Conservation (phyloP, 306 rosid species). For the Heteromeles arbutifolia region DNA sequence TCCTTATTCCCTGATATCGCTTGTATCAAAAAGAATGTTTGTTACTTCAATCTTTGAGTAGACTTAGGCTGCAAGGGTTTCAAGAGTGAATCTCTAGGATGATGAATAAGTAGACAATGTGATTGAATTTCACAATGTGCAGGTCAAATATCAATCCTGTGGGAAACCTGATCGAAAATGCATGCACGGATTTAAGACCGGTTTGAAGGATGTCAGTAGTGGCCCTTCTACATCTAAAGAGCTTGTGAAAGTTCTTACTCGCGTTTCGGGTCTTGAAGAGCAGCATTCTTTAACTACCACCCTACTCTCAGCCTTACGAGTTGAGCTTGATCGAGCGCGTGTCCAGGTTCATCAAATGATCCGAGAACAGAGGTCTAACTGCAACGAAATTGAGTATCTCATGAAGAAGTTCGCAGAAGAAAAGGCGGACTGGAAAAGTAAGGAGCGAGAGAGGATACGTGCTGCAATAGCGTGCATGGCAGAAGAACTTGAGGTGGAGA, state of each 20-base stretch:
- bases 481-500: slow-evolving; percentile 73
- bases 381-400: slow-evolving; percentile 41
- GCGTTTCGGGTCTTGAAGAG: slow-evolving; percentile 47
- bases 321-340: slow-evolving; percentile 63
- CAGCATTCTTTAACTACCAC: slow-evolving; percentile 44
- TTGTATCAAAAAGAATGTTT: not conserved
- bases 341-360: slow-evolving; percentile 49
- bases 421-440: slow-evolving; percentile 67
- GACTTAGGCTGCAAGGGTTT: not conserved
- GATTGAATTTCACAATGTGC: slow-evolving; percentile 19
- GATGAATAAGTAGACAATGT: not conserved
- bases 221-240: slow-evolving; percentile 70
- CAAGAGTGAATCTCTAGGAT: not conserved
- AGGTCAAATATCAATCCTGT: slow-evolving; percentile 31
- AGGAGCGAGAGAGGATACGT: slow-evolving; percentile 57
- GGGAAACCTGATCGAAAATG: slow-evolving; percentile 31
- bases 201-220: slow-evolving; percentile 67
- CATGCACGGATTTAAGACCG: slow-evolving; percentile 31
- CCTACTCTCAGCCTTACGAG: slow-evolving; percentile 50
- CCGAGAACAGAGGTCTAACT: slow-evolving; percentile 42
- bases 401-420: slow-evolving; percentile 62
- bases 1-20: not conserved
- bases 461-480: slow-evolving; percentile 44
- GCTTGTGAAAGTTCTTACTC: slow-evolving; percentile 63
- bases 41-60: not conserved